Conservation (phyloP, 345 rosid genomes). For the Lepidium africanum region DNA sequence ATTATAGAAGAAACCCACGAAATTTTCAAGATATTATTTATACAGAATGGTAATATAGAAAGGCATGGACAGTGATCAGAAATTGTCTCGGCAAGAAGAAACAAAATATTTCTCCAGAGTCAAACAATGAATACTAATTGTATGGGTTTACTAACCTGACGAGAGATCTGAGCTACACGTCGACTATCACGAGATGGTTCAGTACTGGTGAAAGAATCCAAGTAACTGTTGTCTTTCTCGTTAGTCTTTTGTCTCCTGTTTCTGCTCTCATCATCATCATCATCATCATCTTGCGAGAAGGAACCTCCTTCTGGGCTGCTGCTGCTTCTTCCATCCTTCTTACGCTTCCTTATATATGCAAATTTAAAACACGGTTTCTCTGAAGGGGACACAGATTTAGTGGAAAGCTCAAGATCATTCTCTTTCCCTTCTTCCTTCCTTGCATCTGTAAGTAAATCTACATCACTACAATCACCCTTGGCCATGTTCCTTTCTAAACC, state of each 20-base stretch:
- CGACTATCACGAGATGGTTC: slow-evolving; percentile 47
- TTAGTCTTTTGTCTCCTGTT: slow-evolving; percentile 34
- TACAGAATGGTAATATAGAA: neutral
- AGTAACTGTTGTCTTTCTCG: slow-evolving; percentile 31
- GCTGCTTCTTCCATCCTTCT: slow-evolving; percentile 44
- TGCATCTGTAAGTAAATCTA: neutral
- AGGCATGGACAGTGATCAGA: neutral
- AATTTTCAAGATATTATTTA: neutral
- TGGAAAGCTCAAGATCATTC: slow-evolving; percentile 27
- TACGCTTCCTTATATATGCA: slow-evolving; percentile 69
- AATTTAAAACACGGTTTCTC: slow-evolving; percentile 41
- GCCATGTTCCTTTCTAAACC: slow-evolving; percentile 28
- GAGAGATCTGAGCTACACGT: slow-evolving; percentile 51
- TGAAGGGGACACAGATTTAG: slow-evolving; percentile 17
- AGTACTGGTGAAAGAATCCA: slow-evolving; percentile 34
- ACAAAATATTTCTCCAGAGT: neutral
- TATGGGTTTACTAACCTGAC: slow-evolving; percentile 46
- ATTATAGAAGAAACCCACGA: neutral
- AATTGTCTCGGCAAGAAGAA: neutral
- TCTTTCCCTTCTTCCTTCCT: slow-evolving; percentile 28
- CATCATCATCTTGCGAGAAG: slow-evolving; percentile 33
- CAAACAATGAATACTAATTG: neutral
- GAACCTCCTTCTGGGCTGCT: slow-evolving; percentile 28
- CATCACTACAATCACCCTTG: neutral
- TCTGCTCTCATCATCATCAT: slow-evolving; percentile 33